These are phyloP conservation scores for Solanum acaule DNA, from an alignment of 257 asterid genomes.

Conservation along the genomic window DNA sequence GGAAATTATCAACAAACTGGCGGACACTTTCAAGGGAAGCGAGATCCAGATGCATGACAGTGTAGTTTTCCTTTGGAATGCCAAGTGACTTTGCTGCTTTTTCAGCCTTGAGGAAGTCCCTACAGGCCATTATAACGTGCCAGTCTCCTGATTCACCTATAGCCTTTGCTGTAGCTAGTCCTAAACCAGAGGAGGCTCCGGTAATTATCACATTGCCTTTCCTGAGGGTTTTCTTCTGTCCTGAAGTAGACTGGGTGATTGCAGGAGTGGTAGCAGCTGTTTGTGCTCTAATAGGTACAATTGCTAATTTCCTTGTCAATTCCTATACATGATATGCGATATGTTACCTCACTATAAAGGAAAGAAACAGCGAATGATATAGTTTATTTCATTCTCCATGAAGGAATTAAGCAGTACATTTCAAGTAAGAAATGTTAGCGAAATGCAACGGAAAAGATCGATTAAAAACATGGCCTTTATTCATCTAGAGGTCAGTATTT, in stretches of 20 bases:
- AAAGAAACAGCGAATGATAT: neutral
- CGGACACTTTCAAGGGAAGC: constrained; percentile 83
- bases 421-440: neutral
- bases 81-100: constrained; percentile 76
- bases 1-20: constrained; percentile 69
- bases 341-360: neutral
- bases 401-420: neutral
- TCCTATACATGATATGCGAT: neutral
- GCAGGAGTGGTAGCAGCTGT: constrained; percentile 42
- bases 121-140: constrained; percentile 90
- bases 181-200: constrained; percentile 86
- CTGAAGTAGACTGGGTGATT: constrained; percentile 24
- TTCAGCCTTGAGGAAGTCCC: constrained; percentile 80
- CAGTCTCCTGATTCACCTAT: constrained; percentile 82
- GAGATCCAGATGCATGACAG: constrained; percentile 84
- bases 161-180: constrained; percentile 85
- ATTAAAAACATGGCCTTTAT: neutral
- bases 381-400: neutral
- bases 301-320: constrained; percentile 13
- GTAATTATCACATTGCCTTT: constrained; percentile 69
- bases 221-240: constrained; percentile 64
- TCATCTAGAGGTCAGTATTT: neutral
- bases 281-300: constrained; percentile 34
- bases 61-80: constrained; percentile 63
- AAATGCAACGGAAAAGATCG: neutral